These are phyloP conservation scores for Alternaria sp. DNA, from an alignment of 2,329 filamentous ascomycete species.

Conservation along the genomic window DNA sequence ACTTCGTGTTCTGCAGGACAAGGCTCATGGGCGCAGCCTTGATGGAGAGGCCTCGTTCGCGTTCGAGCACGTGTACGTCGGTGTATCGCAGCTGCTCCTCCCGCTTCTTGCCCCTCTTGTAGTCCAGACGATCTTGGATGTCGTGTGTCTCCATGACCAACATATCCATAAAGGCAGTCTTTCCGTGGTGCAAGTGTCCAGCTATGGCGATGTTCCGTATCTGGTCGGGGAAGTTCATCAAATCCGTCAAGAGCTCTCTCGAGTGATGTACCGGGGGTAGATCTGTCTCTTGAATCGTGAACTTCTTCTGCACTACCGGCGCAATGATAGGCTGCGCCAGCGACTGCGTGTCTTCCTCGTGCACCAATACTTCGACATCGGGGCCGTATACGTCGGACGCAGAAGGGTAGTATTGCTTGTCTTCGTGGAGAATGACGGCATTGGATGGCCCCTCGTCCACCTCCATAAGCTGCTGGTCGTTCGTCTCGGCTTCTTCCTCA, in stretches of 20 bases:
- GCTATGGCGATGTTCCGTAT: slow-evolving; percentile 90
- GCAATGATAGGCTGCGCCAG: slow-evolving; percentile 92
- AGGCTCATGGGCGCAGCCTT: slow-evolving; percentile 95
- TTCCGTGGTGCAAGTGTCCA: slow-evolving; percentile 94
- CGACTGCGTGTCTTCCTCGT: slow-evolving; percentile 96
- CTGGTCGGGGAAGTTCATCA: slow-evolving; percentile 96
- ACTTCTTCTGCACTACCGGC: slow-evolving; percentile 93
- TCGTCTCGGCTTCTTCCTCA: slow-evolving; percentile 52
- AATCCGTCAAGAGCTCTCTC: slow-evolving; percentile 88
- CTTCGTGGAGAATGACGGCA: slow-evolving; percentile 96
- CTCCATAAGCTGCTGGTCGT: slow-evolving; percentile 90
- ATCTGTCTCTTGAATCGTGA: slow-evolving; percentile 89
- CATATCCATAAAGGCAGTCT: slow-evolving; percentile 99
- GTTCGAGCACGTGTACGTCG: slow-evolving; percentile 86
- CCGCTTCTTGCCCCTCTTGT: slow-evolving; percentile 77
- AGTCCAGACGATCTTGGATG: slow-evolving; percentile 77
- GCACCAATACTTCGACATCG: slow-evolving; percentile 93
- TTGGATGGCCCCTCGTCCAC: slow-evolving; percentile 92
- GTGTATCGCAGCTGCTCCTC: slow-evolving; percentile 96
- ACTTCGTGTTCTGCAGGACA: slow-evolving; percentile 83
- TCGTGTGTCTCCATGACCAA: slow-evolving; percentile 94
- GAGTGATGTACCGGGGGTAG: slow-evolving; percentile 88
- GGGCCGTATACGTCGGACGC: slow-evolving; percentile 93
- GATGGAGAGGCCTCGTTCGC: slow-evolving; percentile 87
- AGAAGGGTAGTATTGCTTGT: slow-evolving; percentile 99